Evolutionary conservation across 768 basidiomycete species (phyloP).

Genomic region (Peribolospora baueri): DNA sequence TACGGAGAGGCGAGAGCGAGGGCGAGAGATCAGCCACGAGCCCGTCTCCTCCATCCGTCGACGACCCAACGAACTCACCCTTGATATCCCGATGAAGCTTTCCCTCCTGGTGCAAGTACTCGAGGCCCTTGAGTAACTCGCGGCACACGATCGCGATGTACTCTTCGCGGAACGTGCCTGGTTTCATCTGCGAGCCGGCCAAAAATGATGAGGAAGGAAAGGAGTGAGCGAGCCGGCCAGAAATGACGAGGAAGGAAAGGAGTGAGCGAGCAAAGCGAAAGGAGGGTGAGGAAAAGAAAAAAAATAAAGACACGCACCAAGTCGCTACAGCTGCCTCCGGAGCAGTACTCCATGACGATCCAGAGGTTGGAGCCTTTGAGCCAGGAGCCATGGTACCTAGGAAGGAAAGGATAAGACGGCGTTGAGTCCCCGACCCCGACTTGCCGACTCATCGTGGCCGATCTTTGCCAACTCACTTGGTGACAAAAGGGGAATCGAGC

Average conservation of each 20-base stretch:
- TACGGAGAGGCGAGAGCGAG: constrained; percentile 15
- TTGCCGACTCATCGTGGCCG: constrained; percentile 5
- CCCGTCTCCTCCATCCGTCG: background rate
- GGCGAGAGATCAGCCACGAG: background rate
- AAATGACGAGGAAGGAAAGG: background rate
- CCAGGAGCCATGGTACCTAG: constrained; percentile 81
- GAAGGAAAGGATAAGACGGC: background rate
- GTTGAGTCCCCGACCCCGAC: constrained; percentile 4
- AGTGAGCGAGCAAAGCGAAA: too few species aligned
- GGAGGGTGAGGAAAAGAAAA: background rate
- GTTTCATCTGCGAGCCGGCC: constrained; percentile 52
- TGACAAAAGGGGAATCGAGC: constrained; percentile 83
- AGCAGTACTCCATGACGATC: constrained; percentile 71
- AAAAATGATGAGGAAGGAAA: background rate
- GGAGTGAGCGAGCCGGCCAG: background rate
- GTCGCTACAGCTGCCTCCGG: constrained; percentile 93
- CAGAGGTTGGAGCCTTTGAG: constrained; percentile 88
- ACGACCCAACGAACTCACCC: constrained; percentile 27
- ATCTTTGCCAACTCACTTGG: constrained; percentile 37
- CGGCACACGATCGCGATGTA: constrained; percentile 93
- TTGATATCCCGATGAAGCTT: constrained; percentile 99
- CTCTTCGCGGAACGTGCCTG: constrained; percentile 90
- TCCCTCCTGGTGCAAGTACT: constrained; percentile 85
- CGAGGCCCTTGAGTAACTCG: constrained; percentile 72
- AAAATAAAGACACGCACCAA: constrained; percentile 32